Evolutionary conservation across 2,329 filamentous ascomycete species (phyloP), one percentile per base, ranked within the genome.

Genomic region (Aspergillus sp.): DNA sequence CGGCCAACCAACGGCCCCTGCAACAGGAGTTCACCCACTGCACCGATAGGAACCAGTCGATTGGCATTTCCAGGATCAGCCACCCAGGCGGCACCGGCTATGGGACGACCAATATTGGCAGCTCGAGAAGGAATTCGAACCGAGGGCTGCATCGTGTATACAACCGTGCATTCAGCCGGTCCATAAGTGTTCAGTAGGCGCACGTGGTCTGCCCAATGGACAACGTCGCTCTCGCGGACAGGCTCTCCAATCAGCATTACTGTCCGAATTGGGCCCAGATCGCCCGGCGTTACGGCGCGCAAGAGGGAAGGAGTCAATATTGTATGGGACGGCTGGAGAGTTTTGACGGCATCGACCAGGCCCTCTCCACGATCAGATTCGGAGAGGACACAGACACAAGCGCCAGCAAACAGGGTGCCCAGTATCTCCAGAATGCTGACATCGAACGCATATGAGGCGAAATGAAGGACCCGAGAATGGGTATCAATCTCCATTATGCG

Each of bases 341-440:
- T 40, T 25, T n/a, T 16, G 3, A 50, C 38, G 4, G 47, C 41
- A 16, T 47, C 32, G 6, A 21, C 14, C 1, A 51, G 21, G 2
- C 21, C 34, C 14, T 49, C 42, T n/a, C 19, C 42, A 10, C 55
- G 53, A 7, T 59, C 49, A 1, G 23, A 21, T 1, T 52, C 53
- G 13, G 52, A 48, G 6, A 50, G 47, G 1, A 57, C 44, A 46
- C 57, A 59, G 11, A 57, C 10, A 11, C 50, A 53, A 3, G n/a
- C 55, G 2, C 57, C 57, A 6, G 10, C 13, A 0, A 54, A 3
- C 4, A 57, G 42, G 1, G 50, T 17, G 2, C 20, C 5, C 2
- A 57, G 14, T 2, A 71, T 58, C 11, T 82, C 79, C 3, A 71
- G 62, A 20, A 82, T 64, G 34, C 74, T 71, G 3, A 69, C 67